A percentile compares a stretch with the other conserved stretches of the same genome.
Conservation (phyloP, 441 rosid species). For the Bocquillonia castaneifolia region DNA sequence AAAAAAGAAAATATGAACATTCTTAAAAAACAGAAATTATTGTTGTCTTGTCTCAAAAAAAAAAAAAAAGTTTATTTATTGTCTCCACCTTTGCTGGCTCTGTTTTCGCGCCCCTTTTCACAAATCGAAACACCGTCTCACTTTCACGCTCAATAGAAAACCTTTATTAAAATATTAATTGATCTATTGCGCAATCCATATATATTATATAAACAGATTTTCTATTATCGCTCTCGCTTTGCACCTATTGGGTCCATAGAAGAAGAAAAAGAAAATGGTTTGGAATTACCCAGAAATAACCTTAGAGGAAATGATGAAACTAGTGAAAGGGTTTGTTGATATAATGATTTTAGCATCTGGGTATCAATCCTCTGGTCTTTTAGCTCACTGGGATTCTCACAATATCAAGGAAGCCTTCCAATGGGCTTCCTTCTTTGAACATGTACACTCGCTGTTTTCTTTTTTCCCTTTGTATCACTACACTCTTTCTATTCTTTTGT, state of each 20-base stretch:
- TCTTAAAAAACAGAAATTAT: too few species aligned
- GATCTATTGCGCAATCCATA: too few species aligned
- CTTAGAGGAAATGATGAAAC: constrained; percentile 50
- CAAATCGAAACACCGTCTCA: neutral
- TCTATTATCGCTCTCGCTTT: neutral
- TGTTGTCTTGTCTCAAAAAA: too few species aligned
- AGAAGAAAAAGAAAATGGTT: constrained; percentile 36
- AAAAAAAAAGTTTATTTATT: too few species aligned
- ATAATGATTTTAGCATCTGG: constrained; percentile 66
- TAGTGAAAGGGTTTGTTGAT: constrained; percentile 72
- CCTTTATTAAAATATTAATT: too few species aligned
- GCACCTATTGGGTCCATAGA: neutral
- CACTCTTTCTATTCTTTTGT: constrained; percentile 7
- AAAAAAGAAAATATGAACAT: too few species aligned
- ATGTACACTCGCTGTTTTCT: constrained; percentile 31
- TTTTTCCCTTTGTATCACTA: too few species aligned
- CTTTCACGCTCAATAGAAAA: too few species aligned
- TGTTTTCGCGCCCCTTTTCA: constrained; percentile 4
- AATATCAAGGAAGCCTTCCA: constrained; percentile 60
- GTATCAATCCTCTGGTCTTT: constrained; percentile 67
- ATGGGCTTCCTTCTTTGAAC: constrained; percentile 81
- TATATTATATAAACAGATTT: too few species aligned
- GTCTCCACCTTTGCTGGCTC: neutral
- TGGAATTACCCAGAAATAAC: constrained; percentile 65
- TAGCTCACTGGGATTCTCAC: constrained; percentile 58